Percentiles rank a stretch among this genome's conserved stretches.
phyloP scores from a whole-genome alignment of 2,329 filamentous ascomycete genomes.

The Fusarium chaquense region DNA sequence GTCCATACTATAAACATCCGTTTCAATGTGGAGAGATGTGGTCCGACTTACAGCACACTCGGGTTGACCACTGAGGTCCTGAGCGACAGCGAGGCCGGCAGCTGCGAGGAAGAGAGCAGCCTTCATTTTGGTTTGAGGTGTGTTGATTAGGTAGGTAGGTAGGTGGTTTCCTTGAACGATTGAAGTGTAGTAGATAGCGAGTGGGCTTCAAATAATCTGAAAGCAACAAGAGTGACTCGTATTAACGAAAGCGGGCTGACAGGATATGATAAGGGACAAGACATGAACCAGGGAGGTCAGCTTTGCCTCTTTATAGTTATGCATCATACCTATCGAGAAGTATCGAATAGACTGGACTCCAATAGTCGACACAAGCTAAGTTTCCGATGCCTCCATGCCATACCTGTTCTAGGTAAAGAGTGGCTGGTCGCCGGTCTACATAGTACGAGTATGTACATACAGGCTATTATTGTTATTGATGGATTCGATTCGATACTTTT shows the following conservation, averaged over 20 bases:
- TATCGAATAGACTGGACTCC: background rate
- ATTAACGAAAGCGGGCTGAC: slow-evolving; percentile 9
- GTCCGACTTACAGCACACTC: slow-evolving; percentile 57
- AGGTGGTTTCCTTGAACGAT: slow-evolving; percentile 11
- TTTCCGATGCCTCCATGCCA: slow-evolving; percentile 1
- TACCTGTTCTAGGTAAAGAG: slow-evolving; percentile 4
- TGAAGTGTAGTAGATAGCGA: slow-evolving; percentile 11
- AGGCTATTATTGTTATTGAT: background rate
- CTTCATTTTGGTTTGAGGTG: slow-evolving; percentile 56
- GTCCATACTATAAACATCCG: background rate
- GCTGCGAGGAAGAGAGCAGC: slow-evolving; percentile 50
- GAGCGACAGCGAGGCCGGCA: slow-evolving; percentile 54
- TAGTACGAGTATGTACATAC: background rate
- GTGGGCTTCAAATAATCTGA: slow-evolving; percentile 5
- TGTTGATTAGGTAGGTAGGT: background rate
- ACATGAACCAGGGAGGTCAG: slow-evolving; percentile 8
- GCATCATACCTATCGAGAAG: background rate
- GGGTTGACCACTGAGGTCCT: slow-evolving; percentile 54
- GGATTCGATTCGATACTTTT: slow-evolving; percentile 1
- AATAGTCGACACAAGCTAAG: slow-evolving; percentile 14
- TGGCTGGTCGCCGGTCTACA: slow-evolving; percentile 3
- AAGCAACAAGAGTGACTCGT: background rate
- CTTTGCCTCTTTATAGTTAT: slow-evolving; percentile 17
- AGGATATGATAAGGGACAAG: background rate
- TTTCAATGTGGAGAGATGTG: background rate